A percentile compares a stretch with the other conserved stretches of the same genome.
phyloP scores from a whole-genome alignment of 2,329 filamentous ascomycete species.

The Drechslerella stenobrocha region DNA sequence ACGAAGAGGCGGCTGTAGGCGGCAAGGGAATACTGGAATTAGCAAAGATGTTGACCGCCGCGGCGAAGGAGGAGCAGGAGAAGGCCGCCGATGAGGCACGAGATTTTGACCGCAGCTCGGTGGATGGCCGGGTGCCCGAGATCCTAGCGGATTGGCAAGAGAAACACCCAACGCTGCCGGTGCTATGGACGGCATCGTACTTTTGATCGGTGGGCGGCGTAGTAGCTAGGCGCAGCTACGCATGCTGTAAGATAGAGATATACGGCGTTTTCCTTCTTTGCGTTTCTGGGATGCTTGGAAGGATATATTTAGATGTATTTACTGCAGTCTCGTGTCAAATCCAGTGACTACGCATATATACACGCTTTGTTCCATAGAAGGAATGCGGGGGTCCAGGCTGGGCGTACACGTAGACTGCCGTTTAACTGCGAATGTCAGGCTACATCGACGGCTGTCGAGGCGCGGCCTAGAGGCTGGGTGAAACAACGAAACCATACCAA shows the following conservation, averaged over 20 bases:
- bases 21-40: slow-evolving; percentile 90
- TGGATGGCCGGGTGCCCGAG: slow-evolving; percentile 91
- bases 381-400: too few species aligned
- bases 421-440: too few species aligned
- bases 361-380: too few species aligned
- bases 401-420: too few species aligned
- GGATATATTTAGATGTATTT: background rate
- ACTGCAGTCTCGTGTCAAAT: too few species aligned
- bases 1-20: slow-evolving; percentile 90
- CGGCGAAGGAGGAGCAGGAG: slow-evolving; percentile 75
- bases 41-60: slow-evolving; percentile 79
- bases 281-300: slow-evolving; percentile 4
- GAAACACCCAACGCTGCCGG: slow-evolving; percentile 85
- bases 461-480: too few species aligned
- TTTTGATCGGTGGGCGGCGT: slow-evolving; percentile 62
- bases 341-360: too few species aligned
- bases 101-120: slow-evolving; percentile 70
- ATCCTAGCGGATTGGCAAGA: slow-evolving; percentile 93
- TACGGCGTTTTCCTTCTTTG: slow-evolving; percentile 4
- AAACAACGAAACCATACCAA: too few species aligned
- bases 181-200: slow-evolving; percentile 94
- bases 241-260: background rate
- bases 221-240: slow-evolving; percentile 48
- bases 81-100: slow-evolving; percentile 71
- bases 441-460: too few species aligned